Conservation (phyloP, 345 rosid species). For the Eucalyptus marginata region DNA sequence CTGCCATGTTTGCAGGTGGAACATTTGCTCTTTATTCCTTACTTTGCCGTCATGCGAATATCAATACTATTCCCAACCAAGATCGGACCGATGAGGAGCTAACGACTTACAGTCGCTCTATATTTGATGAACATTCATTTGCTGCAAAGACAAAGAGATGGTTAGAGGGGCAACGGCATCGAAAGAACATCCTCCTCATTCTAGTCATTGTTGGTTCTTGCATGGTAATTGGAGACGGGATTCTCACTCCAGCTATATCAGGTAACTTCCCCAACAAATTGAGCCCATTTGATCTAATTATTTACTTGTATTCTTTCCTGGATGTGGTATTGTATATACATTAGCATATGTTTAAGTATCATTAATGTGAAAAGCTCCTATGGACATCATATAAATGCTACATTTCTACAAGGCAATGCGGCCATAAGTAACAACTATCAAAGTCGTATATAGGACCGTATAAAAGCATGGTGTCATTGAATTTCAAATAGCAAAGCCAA, state of each 20-base stretch:
- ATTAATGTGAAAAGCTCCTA: neutral
- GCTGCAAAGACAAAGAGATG: constrained; percentile 12
- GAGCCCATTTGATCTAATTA: neutral
- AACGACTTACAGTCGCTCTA: constrained; percentile 21
- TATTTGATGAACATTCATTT: neutral
- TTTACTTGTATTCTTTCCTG: neutral
- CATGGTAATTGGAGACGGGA: constrained; percentile 49
- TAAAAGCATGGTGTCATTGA: neutral
- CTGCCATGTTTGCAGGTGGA: constrained; percentile 24
- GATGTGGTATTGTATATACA: neutral
- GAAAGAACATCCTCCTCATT: constrained; percentile 4
- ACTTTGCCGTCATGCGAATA: constrained; percentile 37
- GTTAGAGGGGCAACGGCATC: neutral
- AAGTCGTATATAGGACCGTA: neutral
- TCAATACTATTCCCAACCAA: constrained; percentile 27
- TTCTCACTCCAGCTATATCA: constrained; percentile 45
- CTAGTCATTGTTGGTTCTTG: constrained; percentile 39
- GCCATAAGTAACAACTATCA: neutral
- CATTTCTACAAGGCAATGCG: neutral
- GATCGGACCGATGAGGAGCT: constrained; percentile 32
- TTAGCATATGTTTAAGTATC: neutral
- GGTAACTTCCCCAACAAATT: constrained; percentile 3
- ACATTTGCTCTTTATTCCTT: constrained; percentile 54
- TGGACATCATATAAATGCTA: neutral
- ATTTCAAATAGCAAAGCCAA: neutral